Evolutionary conservation across 257 asterid genomes (phyloP), one percentile per base, ranked within the genome.

Genomic region (Ehretia macrophylla): DNA sequence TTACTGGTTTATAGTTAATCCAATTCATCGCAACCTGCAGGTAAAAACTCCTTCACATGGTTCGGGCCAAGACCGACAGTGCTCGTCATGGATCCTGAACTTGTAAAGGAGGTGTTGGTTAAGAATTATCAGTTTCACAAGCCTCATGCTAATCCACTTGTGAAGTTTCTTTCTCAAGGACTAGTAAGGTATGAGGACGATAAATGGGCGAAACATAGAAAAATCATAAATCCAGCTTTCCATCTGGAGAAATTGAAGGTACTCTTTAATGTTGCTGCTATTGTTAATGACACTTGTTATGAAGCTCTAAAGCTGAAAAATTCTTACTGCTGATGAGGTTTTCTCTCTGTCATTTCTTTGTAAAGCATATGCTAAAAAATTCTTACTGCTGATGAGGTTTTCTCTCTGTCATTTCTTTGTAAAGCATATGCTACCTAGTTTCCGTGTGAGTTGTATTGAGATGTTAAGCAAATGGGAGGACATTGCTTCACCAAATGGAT

Each of bases 151-250:
- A 80, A 77, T 69, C 95, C 93, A 17, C 64, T 72, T 0, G 17
- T 61, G 12, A 72, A 23, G 57, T 50, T 81, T 48, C 71, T 78
- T 14, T 65, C 56, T 1, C 63, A 66, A 46, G 95, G 90, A 20
- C 37, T 84, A 3, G 61, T 48, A 3, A 5, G 0, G 14, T 45
- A 50, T 14, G 93, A 84, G 14, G 68, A 56, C 11, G 81, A 82
- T 4, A 71, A 75, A 74, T 84, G 93, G 93, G 66, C 75, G 14
- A 86, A 83, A 46, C 87, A 81, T 54, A 70, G 93, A 48, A 86
- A 67, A 60, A 51, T 86, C 62, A 62, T 86, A 64, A 82, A 65
- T 70, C 85, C 95, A 13, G 84, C 88, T 51, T 87, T 87, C 76
- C 85, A 81, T 42, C 23, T 72, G 0, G 85, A 81, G 54, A 86